phyloP scores from a whole-genome alignment of 306 rosid genomes.

The Oxytropis ochrocephala region DNA sequence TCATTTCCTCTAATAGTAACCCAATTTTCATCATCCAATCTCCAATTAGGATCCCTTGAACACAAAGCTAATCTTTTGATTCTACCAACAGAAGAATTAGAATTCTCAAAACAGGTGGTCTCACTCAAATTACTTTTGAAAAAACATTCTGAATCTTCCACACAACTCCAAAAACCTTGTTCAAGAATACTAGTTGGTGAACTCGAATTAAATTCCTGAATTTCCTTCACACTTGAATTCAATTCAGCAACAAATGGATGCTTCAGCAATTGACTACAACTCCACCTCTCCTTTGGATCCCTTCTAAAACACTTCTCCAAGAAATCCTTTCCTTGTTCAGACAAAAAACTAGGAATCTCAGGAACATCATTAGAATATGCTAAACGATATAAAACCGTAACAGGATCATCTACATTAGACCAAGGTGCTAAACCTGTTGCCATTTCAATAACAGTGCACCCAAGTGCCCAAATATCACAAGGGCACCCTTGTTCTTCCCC shows the following conservation, averaged over 20 bases:
- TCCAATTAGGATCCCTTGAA: constrained; percentile 55
- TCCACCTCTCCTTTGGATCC: constrained; percentile 73
- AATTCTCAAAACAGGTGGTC: constrained; percentile 14
- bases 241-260: constrained; percentile 68
- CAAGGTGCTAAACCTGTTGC: constrained; percentile 67
- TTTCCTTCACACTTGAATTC: constrained; percentile 29
- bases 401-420: constrained; percentile 52
- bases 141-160: constrained; percentile 38
- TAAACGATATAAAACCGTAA: constrained; percentile 48
- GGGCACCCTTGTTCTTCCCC: constrained; percentile 73
- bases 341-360: constrained; percentile 66
- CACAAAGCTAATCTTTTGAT: constrained; percentile 47
- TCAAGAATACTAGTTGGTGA: constrained; percentile 93
- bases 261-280: constrained; percentile 51
- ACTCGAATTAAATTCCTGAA: constrained; percentile 34
- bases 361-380: constrained; percentile 63
- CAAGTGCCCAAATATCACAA: constrained; percentile 86
- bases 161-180: constrained; percentile 61
- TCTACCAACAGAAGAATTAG: constrained; percentile 30
- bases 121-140: constrained; percentile 8
- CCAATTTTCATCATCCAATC: constrained; percentile 46
- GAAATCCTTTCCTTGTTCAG: constrained; percentile 73
- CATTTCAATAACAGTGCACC: constrained; percentile 84
- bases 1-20: constrained; percentile 37
- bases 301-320: constrained; percentile 68